A percentile compares a stretch with the other conserved stretches of the same genome.
phyloP scores from a whole-genome alignment of 805 yeast genomes.

The Metschnikowia hibisci region DNA sequence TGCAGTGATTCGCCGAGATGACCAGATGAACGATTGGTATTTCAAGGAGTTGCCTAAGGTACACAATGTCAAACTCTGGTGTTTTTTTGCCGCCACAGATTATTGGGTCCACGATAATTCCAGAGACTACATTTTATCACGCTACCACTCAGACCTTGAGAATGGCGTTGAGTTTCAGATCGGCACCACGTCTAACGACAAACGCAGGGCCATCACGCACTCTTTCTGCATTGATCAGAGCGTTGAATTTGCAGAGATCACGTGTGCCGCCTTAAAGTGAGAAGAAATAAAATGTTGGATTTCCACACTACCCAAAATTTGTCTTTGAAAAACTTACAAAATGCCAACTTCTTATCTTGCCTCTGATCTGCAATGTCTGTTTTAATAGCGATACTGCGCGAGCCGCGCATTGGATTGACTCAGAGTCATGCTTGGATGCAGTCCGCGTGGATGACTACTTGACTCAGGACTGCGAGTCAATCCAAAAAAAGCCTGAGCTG shows the following conservation, averaged over 20 bases:
- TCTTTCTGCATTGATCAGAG: conserved; percentile 60
- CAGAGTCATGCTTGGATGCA: conserved; percentile 15
- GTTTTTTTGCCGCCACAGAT: conserved; percentile 54
- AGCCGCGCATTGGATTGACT: conserved; percentile 10
- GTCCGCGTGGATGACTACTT: conserved; percentile 14
- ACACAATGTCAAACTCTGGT: conserved; percentile 42
- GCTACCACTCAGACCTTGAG: conserved; percentile 29
- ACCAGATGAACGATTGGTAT: conserved; percentile 48
- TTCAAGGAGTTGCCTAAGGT: conserved; percentile 26
- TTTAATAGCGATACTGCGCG: no score
- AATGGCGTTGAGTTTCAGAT: conserved; percentile 28
- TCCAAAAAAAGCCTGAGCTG: conserved; percentile 4
- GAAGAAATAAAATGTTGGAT: neutral
- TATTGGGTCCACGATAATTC: conserved; percentile 62
- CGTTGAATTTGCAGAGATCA: conserved; percentile 45
- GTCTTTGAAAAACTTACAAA: neutral
- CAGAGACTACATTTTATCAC: conserved; percentile 39
- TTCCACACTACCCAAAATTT: neutral
- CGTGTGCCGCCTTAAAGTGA: conserved; percentile 21
- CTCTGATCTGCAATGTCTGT: no score
- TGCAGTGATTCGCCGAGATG: conserved; percentile 45
- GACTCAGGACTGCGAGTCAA: conserved; percentile 18
- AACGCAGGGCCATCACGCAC: conserved; percentile 41
- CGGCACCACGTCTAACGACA: conserved; percentile 28
- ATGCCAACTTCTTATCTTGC: no score